Evolutionary conservation across 2,329 filamentous ascomycete genomes (phyloP).

Genomic region (Xylaria multiplex): DNA sequence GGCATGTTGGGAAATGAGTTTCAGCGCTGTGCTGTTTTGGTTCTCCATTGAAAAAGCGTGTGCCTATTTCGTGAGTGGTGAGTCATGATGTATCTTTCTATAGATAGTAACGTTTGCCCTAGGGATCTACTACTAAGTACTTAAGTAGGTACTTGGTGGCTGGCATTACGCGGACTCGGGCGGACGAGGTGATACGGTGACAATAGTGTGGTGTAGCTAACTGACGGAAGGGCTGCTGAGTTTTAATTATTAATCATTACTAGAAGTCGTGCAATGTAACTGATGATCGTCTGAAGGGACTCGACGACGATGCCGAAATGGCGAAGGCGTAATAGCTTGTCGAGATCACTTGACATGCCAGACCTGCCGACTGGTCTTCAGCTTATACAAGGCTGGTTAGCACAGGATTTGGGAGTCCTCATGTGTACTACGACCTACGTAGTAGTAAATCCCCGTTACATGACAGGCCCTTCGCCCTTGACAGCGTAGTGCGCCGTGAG

Average conservation of each 20-base stretch:
- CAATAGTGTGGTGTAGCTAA: neutral
- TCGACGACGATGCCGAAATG: neutral
- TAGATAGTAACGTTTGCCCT: conserved; percentile 10
- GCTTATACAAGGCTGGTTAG: conserved; percentile 15
- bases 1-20: conserved; percentile 15
- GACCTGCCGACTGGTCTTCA: neutral
- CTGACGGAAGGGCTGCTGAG: neutral
- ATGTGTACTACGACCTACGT: neutral
- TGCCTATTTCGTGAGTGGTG: conserved; percentile 10
- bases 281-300: neutral
- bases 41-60: neutral
- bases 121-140: too few species aligned
- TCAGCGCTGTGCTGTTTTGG: neutral
- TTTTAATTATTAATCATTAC: neutral
- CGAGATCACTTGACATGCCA: conserved; percentile 12
- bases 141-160: too few species aligned
- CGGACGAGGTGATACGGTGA: neutral
- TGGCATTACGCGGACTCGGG: neutral
- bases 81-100: conserved; percentile 15
- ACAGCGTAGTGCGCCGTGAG: too few species aligned
- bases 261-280: neutral
- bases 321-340: neutral
- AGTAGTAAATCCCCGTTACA: neutral
- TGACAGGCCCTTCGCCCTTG: neutral
- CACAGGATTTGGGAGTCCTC: neutral